These are phyloP conservation scores for Tritrichomonas foetus DNA, from an alignment of 208 protist genomes.

Conservation along the genomic window DNA sequence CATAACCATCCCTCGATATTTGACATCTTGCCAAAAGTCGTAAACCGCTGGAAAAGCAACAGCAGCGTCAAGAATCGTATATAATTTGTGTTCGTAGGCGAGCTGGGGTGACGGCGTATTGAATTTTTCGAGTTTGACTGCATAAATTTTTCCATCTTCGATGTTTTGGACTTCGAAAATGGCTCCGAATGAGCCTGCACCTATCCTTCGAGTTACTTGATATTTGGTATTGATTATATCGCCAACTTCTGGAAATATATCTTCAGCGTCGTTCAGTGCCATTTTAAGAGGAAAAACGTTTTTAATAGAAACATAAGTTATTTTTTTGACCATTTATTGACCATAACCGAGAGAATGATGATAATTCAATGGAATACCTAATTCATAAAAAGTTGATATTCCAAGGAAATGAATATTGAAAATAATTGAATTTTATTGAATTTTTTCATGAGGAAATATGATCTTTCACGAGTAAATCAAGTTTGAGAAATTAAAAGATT, in stretches of 20 bases:
- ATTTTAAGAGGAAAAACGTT: too few relatives aligned
- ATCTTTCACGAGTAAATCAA: too few relatives aligned
- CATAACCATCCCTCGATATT: conserved; percentile 98
- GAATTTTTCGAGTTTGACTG: conserved; percentile 72
- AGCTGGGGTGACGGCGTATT: conserved; percentile 86
- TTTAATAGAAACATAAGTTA: too few relatives aligned
- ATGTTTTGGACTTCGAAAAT: conserved; percentile 21
- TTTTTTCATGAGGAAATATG: too few relatives aligned
- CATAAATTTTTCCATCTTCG: conserved; percentile 69
- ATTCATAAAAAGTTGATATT: too few relatives aligned
- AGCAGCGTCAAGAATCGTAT: conserved; percentile 58
- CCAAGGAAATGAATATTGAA: too few relatives aligned
- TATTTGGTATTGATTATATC: conserved; percentile 11
- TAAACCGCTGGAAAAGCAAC: conserved; percentile 85
- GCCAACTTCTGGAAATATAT: neutral
- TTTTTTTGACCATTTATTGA: too few relatives aligned
- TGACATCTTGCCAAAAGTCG: conserved; percentile 85
- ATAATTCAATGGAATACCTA: too few relatives aligned
- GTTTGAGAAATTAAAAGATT: too few relatives aligned
- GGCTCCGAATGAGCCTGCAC: conserved; percentile 1
- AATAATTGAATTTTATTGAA: too few relatives aligned
- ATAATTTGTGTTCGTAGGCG: conserved; percentile 89
- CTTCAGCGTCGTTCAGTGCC: too few relatives aligned
- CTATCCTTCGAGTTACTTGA: neutral
- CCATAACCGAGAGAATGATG: too few relatives aligned